Base-by-base conservation (phyloP, 1,284 basidiomycete genomes). In the Tremellales sp. region DNA sequence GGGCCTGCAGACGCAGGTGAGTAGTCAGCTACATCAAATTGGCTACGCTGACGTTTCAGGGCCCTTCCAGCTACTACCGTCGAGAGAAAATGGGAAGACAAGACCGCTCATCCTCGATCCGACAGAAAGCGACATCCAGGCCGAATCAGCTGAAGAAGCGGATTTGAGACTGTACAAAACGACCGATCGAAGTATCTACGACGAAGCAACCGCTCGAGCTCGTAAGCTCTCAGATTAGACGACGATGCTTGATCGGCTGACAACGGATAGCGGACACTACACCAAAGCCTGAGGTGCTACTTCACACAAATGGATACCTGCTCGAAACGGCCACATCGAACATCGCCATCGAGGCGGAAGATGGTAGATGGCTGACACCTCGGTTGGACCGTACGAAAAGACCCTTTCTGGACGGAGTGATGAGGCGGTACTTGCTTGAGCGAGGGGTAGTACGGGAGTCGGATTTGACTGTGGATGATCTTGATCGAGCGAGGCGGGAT, bases 241-340 rank as follows among this genome's bases (percentile, higher is more conserved):
- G 3, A 24, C 15, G 15, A 27, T 7, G 35, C 45, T n/a, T n/a
- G n/a, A n/a, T n/a, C n/a, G n/a, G n/a, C n/a, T 46, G 33, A 46
- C 22, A 22, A 23, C 17, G 10, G n/a, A 27, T 4, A 58, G 51
- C 31, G 2, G 13, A 27, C 21, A 17, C 43, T 1, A 40, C 45
- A 22, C 47, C 49, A n/a, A 43, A 43, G 21, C 29, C 57, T 4
- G 66, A 67, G 51, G 61, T 66, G 3, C 40, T 72, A 0, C 46
- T 72, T 3, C 70, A 68, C 41, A 64, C 60, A 3, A 2, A 25
- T 7, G 49, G 48, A 2, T 23, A 52, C 23, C 40, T 73, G 8
- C 64, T 71, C 22, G 72, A 74, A 58, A 65, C 65, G 4, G 55
- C 56, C 6, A 73, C 71, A 5, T 62, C 64, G 11, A 74, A 74